These are phyloP conservation scores for Leavenworthia alabamica DNA, from an alignment of 345 rosid species.

Conservation along the genomic window DNA sequence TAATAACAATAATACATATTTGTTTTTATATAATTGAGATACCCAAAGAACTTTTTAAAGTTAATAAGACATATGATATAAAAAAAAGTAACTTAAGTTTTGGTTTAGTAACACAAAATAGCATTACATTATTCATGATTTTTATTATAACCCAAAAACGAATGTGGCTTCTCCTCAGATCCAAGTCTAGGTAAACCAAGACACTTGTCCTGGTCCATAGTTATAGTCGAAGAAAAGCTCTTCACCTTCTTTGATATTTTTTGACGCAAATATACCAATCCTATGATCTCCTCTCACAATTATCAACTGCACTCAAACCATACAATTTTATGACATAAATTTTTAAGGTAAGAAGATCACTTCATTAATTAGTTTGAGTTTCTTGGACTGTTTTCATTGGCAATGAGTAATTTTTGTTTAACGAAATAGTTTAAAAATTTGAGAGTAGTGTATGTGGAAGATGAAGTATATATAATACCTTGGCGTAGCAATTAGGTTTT, in stretches of 20 bases:
- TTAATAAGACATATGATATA: background rate
- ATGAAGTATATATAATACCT: background rate
- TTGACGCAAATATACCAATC: slow-evolving; percentile 73
- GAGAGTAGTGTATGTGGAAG: background rate
- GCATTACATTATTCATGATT: background rate
- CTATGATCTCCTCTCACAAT: slow-evolving; percentile 89
- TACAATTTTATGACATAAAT: too few relatives aligned
- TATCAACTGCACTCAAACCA: slow-evolving; percentile 48
- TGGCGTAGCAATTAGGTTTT: slow-evolving; percentile 63
- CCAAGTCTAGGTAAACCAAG: slow-evolving; percentile 36
- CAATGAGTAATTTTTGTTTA: too few relatives aligned
- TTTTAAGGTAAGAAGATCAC: too few relatives aligned
- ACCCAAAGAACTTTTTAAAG: background rate
- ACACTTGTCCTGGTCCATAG: slow-evolving; percentile 70
- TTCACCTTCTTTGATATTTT: slow-evolving; percentile 73
- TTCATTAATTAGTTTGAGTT: too few relatives aligned
- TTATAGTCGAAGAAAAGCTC: slow-evolving; percentile 81
- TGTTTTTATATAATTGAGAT: background rate
- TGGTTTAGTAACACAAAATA: background rate
- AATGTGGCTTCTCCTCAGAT: background rate
- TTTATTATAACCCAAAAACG: background rate
- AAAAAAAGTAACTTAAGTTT: background rate
- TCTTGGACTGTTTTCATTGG: too few relatives aligned
- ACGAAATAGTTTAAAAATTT: too few relatives aligned
- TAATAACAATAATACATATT: background rate